Conservation (phyloP, 2,329 filamentous ascomycete species). For the Apiospora saccharicola region DNA sequence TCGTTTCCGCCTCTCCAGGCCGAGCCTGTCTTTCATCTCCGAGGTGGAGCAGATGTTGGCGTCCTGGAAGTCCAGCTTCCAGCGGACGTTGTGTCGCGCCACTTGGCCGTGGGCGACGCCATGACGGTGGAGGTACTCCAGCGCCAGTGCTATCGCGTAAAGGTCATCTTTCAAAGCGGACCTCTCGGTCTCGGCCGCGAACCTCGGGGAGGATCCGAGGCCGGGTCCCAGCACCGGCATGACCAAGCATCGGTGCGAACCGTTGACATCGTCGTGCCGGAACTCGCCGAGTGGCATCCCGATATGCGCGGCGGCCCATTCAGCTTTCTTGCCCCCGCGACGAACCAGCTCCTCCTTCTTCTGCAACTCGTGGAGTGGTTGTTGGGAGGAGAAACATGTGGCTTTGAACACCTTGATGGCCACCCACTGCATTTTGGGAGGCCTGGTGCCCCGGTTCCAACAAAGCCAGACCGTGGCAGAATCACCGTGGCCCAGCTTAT, state of each 20-base stretch:
- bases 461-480: not conserved
- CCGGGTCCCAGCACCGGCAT: not conserved
- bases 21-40: not conserved
- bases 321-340: not conserved
- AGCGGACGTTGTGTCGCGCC: not conserved
- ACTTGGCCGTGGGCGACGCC: not conserved
- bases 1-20: not conserved
- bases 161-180: not conserved
- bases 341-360: not conserved
- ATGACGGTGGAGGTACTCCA: not conserved
- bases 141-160: not conserved
- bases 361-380: not conserved
- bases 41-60: no score
- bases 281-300: not conserved
- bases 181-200: not conserved
- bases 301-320: not conserved
- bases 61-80: not conserved
- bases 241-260: not conserved
- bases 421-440: not conserved
- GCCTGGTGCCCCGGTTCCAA: not conserved
- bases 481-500: not conserved
- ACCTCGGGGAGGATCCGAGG: not conserved
- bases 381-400: no score
- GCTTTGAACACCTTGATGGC: not conserved
- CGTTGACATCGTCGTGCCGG: not conserved